Conservation (phyloP, 1,139 yeast species). For the Scheffersomyces stambukii region DNA sequence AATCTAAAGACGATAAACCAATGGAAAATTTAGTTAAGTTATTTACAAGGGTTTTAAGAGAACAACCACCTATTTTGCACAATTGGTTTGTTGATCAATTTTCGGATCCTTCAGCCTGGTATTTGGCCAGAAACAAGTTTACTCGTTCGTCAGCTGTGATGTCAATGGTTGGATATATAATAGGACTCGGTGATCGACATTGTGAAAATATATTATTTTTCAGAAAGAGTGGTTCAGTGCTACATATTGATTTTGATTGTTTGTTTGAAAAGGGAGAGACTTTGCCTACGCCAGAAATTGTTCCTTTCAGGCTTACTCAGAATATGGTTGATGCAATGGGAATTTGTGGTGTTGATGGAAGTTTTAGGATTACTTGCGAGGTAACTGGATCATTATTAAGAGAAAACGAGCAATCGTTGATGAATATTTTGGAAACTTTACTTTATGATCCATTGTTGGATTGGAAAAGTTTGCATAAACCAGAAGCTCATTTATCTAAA, state of each 20-base stretch:
- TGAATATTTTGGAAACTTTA: conserved; percentile 90
- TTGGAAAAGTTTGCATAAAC: conserved; percentile 50
- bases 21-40: conserved; percentile 19
- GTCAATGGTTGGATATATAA: conserved; percentile 94
- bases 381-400: conserved; percentile 73
- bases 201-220: conserved; percentile 84
- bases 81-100: conserved; percentile 87
- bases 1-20: conserved; percentile 20
- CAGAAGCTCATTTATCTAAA: conserved; percentile 67
- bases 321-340: conserved; percentile 93
- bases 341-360: conserved; percentile 84
- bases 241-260: conserved; percentile 97
- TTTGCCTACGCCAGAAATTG: conserved; percentile 80
- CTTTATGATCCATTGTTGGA: conserved; percentile 88
- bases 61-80: conserved; percentile 72
- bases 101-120: conserved; percentile 90
- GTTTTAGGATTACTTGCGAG: conserved; percentile 82
- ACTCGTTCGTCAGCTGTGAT: conserved; percentile 87
- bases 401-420: conserved; percentile 77
- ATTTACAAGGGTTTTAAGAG: conserved; percentile 29
- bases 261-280: conserved; percentile 80
- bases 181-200: conserved; percentile 93
- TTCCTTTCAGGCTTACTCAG: conserved; percentile 87
- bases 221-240: conserved; percentile 68
- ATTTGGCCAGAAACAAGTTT: conserved; percentile 68